Base-by-base conservation (phyloP, 768 basidiomycete genomes). In the Steccherinum ochraceum region DNA sequence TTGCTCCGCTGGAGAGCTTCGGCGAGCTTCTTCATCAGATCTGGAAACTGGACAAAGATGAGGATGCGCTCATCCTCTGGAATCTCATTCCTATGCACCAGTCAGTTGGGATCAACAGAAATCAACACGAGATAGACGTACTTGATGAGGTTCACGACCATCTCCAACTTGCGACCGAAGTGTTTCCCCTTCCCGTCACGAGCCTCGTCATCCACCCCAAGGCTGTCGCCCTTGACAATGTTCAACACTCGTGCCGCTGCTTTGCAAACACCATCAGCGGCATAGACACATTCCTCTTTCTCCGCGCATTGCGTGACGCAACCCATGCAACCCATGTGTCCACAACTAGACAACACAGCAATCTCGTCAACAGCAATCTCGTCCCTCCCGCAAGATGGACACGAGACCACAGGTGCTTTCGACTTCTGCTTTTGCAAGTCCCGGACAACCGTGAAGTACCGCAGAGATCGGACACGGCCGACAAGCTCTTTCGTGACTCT, bases 31-130 rank as follows among this genome's bases (percentile, higher is more conserved):
- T 83, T 83, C 79, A 89, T 91, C 52, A 97, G 76, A 68, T 96
- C 93, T 4, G 81, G 84, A 76, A 94, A 97, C 62, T 97, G 94
- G n/a, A 95, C 89, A 69, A 97, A 97, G 54, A 97, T 79, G 41
- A 97, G 79, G 16, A 93, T 80, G 5, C 90, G 84, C 59, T 96
- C 91, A 19, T 84, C 72, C 56, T 81, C 79, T 10, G 86, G 81
- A 44, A 93, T 77, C 40, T 72, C 69, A 51, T 80, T 79, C 62
- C 87, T 91, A 61, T 20, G 46, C 50, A 52, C 40, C 12, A 7
- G n/a, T 41, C 16, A 24, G 46, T 25, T 43, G n/a, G 7, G 11
- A 41, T 40, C 13, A 39, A 11, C 25, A 0, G n/a, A 41, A 39
- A 16, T 42, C 11, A 27, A 0, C 16, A 13, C n/a, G 50, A 30